Evolutionary conservation across 1,284 basidiomycete species (phyloP).

Genomic region (Veloboletus limbatus): DNA sequence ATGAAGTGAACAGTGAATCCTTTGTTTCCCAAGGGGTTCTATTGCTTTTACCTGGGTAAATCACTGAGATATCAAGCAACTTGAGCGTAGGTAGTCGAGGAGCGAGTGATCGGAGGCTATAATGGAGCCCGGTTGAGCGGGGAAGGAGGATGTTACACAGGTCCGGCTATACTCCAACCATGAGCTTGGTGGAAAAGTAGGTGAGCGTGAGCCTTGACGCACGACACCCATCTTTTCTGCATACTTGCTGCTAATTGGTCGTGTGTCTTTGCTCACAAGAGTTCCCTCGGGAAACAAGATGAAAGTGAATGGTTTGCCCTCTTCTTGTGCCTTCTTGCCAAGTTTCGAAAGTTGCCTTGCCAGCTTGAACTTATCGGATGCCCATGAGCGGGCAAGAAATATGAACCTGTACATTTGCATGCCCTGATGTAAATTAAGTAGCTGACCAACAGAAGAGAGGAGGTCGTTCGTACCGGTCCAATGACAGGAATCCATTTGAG

Average conservation of each 20-base stretch:
- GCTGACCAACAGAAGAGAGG: background rate
- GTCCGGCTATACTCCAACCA: conserved; percentile 55
- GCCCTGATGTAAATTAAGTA: conserved; percentile 44
- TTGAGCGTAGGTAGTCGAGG: conserved; percentile 76
- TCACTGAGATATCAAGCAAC: conserved; percentile 85
- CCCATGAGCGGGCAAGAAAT: conserved; percentile 85
- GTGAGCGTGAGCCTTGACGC: conserved; percentile 39
- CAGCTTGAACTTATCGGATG: conserved; percentile 70
- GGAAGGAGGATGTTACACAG: conserved; percentile 81
- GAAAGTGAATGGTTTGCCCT: conserved; percentile 73
- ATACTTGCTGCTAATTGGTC: conserved; percentile 80
- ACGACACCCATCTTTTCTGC: conserved; percentile 82
- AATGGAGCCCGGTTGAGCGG: conserved; percentile 86
- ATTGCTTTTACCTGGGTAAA: conserved; percentile 72
- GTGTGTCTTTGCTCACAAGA: conserved; percentile 78
- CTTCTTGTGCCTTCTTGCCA: conserved; percentile 57
- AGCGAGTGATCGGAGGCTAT: conserved; percentile 78
- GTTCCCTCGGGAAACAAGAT: conserved; percentile 94
- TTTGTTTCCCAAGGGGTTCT: background rate
- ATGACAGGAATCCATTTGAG: conserved; percentile 85
- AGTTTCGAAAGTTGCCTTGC: conserved; percentile 55
- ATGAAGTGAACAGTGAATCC: conserved; percentile 6
- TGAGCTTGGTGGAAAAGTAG: conserved; percentile 9
- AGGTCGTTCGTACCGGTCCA: conserved; percentile 68
- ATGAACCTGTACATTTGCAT: conserved; percentile 95